Percentiles rank a stretch among this genome's conserved stretches.
Evolutionary conservation across 202 grass and related monocot species (phyloP).

Genomic region (Elaeis oleifera): DNA sequence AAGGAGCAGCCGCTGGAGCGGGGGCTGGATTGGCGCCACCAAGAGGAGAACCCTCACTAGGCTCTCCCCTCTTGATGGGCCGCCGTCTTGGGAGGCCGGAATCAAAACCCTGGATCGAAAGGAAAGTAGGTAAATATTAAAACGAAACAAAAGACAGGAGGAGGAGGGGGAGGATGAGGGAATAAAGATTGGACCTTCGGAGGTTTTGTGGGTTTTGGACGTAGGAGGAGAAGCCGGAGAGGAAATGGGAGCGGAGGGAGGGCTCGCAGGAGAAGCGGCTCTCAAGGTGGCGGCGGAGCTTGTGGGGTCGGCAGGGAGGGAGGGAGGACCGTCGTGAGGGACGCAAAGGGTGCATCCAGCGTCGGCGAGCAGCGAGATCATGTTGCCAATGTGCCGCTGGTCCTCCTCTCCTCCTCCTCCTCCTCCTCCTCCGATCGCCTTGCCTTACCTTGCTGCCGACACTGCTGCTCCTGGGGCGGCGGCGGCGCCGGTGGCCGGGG

Average conservation of each 20-base stretch:
- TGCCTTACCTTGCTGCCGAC: too few relatives aligned
- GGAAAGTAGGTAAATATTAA: not conserved
- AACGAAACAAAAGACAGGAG: not conserved
- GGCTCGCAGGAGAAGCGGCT: conserved; percentile 24
- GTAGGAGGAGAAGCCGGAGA: conserved; percentile 48
- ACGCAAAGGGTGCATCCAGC: conserved; percentile 74
- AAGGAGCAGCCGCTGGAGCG: conserved; percentile 60
- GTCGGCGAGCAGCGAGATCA: conserved; percentile 66
- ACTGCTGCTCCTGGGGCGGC: not conserved
- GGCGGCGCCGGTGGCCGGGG: not conserved
- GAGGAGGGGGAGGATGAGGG: not conserved
- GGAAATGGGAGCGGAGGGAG: conserved; percentile 30
- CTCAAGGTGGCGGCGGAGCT: conserved; percentile 36
- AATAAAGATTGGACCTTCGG: conserved; percentile 38
- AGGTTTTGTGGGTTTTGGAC: conserved; percentile 34
- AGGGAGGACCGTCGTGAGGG: conserved; percentile 38
- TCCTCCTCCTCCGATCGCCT: not conserved
- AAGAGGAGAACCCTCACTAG: conserved; percentile 54
- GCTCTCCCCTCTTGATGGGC: conserved; percentile 13
- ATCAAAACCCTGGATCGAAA: conserved; percentile 28
- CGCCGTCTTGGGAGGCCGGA: conserved; percentile 29
- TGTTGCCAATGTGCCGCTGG: conserved; percentile 30
- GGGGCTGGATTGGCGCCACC: conserved; percentile 57
- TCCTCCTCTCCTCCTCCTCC: not conserved
- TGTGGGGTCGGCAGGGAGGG: conserved; percentile 39